phyloP scores from a whole-genome alignment of 2,329 filamentous ascomycete genomes.

The Helminthosporium solani region DNA sequence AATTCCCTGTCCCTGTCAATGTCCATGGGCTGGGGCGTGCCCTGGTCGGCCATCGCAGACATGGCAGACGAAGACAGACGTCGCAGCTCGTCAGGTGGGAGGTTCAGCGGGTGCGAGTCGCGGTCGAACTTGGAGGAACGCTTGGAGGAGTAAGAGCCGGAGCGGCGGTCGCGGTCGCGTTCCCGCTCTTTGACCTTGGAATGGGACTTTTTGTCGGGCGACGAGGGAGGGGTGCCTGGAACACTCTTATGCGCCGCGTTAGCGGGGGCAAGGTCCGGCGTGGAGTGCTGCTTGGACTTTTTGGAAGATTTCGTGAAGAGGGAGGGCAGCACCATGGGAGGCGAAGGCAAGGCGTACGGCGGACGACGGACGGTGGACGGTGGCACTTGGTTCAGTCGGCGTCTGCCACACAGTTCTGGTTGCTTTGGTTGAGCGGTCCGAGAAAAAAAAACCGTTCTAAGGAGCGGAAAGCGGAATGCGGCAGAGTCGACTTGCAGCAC shows the following conservation, averaged over 20 bases:
- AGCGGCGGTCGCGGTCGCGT: conserved; percentile 30
- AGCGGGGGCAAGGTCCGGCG: conserved; percentile 24
- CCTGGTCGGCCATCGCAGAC: conserved; percentile 58
- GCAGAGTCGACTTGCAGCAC: too few species aligned
- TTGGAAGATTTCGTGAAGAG: conserved; percentile 42
- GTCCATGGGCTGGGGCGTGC: conserved; percentile 67
- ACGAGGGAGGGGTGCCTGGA: conserved; percentile 37
- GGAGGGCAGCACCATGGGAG: conserved; percentile 42
- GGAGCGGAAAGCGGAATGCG: conserved; percentile 21
- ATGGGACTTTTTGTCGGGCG: conserved; percentile 43
- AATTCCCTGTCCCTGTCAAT: conserved; percentile 69
- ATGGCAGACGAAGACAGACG: conserved; percentile 70
- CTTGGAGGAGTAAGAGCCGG: conserved; percentile 35
- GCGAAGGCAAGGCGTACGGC: conserved; percentile 20
- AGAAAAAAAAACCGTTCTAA: conserved; percentile 26
- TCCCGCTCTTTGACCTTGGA: conserved; percentile 35
- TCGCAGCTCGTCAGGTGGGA: conserved; percentile 84
- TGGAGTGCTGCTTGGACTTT: conserved; percentile 35
- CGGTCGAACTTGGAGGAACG: conserved; percentile 51
- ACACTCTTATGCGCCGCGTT: conserved; percentile 19
- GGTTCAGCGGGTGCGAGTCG: conserved; percentile 83
- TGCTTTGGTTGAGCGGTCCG: conserved; percentile 29
- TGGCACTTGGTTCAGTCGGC: conserved; percentile 28
- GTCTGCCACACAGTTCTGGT: conserved; percentile 24
- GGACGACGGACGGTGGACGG: conserved; percentile 17